These are phyloP conservation scores for Ceratocystis huliohia DNA, from an alignment of 2,329 filamentous ascomycete species.

Conservation along the genomic window DNA sequence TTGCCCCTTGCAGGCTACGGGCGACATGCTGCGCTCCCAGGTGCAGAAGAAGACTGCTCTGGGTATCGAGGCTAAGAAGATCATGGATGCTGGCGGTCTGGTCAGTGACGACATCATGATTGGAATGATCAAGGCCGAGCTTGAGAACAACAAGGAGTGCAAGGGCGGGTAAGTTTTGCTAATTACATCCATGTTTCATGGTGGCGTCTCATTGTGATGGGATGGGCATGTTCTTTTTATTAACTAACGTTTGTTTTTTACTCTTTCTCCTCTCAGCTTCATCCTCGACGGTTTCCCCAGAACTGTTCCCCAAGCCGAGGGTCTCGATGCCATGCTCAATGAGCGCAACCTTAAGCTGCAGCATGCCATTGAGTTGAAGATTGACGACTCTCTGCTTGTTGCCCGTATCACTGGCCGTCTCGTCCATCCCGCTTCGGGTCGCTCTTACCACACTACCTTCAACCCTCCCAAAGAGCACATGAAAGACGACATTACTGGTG, in stretches of 20 bases:
- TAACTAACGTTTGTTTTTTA: background rate
- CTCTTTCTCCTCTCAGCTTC: conserved; percentile 48
- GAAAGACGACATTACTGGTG: conserved; percentile 94
- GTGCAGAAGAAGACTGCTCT: conserved; percentile 94
- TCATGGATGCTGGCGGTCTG: conserved; percentile 96
- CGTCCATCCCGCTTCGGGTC: conserved; percentile 88
- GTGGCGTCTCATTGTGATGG: no score
- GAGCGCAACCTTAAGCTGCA: conserved; percentile 71
- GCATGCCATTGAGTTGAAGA: conserved; percentile 92
- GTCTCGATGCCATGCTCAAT: conserved; percentile 82
- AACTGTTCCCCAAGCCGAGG: conserved; percentile 87
- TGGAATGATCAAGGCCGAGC: conserved; percentile 97
- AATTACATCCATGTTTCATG: background rate
- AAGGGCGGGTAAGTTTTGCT: conserved; percentile 69
- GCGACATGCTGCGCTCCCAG: conserved; percentile 97
- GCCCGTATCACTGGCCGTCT: conserved; percentile 93
- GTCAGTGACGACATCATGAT: conserved; percentile 99
- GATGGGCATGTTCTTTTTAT: background rate
- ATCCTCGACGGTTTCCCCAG: conserved; percentile 98
- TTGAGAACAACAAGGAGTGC: conserved; percentile 89
- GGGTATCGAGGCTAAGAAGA: conserved; percentile 96
- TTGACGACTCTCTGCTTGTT: conserved; percentile 86
- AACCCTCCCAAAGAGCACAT: conserved; percentile 90
- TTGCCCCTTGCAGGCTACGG: conserved; percentile 59
- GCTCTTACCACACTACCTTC: conserved; percentile 97